phyloP scores from a whole-genome alignment of 2,329 filamentous ascomycete species.

The Ascochyta pisi region DNA sequence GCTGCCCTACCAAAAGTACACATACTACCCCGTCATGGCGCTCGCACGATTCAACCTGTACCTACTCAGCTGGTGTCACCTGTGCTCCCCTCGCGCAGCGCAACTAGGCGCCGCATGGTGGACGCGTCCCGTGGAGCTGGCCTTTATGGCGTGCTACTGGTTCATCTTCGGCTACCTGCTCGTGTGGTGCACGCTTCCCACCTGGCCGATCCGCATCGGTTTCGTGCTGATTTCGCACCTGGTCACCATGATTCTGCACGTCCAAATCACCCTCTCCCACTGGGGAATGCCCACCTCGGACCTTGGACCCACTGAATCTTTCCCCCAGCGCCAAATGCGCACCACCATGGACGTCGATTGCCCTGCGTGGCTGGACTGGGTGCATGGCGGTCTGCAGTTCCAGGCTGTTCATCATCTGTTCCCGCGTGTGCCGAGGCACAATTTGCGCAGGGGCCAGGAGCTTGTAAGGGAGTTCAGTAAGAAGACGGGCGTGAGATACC shows the following conservation, averaged over 20 bases:
- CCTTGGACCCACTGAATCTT: conserved; percentile 82
- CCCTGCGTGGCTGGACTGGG: conserved; percentile 84
- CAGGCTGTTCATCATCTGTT: conserved; percentile 88
- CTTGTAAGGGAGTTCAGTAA: conserved; percentile 82
- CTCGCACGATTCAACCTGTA: conserved; percentile 91
- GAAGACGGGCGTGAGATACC: conserved; percentile 84
- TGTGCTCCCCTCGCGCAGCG: conserved; percentile 73
- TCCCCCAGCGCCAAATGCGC: conserved; percentile 87
- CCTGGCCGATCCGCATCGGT: conserved; percentile 70
- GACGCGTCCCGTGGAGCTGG: conserved; percentile 81
- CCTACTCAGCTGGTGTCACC: conserved; percentile 77
- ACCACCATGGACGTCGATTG: conserved; percentile 96
- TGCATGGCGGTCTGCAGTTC: conserved; percentile 89
- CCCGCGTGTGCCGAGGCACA: conserved; percentile 83
- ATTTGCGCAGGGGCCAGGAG: conserved; percentile 75
- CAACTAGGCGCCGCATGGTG: conserved; percentile 80
- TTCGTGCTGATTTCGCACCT: conserved; percentile 84
- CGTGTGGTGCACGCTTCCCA: conserved; percentile 75
- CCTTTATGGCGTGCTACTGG: conserved; percentile 83
- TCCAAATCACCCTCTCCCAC: conserved; percentile 90
- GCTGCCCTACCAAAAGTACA: conserved; percentile 77
- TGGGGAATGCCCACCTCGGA: conserved; percentile 94
- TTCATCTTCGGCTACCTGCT: conserved; percentile 84
- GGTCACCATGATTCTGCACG: conserved; percentile 80
- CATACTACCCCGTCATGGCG: conserved; percentile 81